Evolutionary conservation across 139 green algal species (phyloP), one percentile per base, ranked within the genome.

Genomic region (Gonium pectorale): DNA sequence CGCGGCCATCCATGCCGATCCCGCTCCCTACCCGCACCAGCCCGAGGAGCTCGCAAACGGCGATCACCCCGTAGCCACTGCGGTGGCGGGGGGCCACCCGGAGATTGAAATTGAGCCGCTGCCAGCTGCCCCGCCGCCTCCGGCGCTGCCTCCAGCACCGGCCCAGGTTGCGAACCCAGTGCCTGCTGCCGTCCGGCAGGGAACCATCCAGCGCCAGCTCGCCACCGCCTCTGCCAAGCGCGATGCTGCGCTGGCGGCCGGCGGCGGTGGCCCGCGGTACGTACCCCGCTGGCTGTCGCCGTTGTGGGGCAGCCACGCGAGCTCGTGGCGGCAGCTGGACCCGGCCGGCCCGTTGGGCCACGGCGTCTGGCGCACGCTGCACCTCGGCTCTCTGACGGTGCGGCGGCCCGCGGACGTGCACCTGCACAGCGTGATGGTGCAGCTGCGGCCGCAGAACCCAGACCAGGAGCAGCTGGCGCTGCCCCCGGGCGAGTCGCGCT

Each of bases 391-490:
- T 8, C 31, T 82, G 59, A 63, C 40, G 22, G 40, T 82, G 41
- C 59, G 75, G 37, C 75, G 75, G 11, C 11, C 5, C 22, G 75
- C 75, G 29, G 75, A 82, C 59, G 56, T 67, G 60, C 40, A 60
- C 27, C 75, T 82, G 75, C 75, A 82, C 41, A 31, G 41, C 40
- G 75, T 82, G 22, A 43, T 72, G 75, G 75, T 71, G 40, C 75
- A 82, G 75, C 60, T 82, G 56, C n/a, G 59, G 27, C 29, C 59
- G 5, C 22, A 6, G 51, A 38, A 41, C 22, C 15, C 75, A 15
- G 41, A 13, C 3, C 40, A 60, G 75, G 22, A 40, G 59, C 59
- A 49, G 54, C 26, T 9, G 54, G 73, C 59, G 15, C 41, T 82
- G 59, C 75, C 75, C 19, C 29, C 59, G 0, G 75, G 75, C 9